Base-by-base conservation (phyloP, 768 basidiomycete genomes). In the Pleurotus giganteus region DNA sequence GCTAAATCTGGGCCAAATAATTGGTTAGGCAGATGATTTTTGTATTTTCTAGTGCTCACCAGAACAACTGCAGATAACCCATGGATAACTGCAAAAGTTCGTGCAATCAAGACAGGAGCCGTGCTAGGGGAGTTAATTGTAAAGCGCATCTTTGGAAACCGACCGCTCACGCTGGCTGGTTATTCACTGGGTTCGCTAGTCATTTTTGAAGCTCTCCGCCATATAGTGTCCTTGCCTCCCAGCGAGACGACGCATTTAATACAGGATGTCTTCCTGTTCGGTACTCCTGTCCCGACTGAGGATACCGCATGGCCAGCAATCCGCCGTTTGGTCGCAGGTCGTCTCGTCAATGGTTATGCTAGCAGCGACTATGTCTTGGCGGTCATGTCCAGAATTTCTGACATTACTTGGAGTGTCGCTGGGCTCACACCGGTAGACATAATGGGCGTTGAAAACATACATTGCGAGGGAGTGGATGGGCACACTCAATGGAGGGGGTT, bases 131-230 rank as follows among this genome's bases (percentile, higher is more conserved):
- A 75, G 28, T 71, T 82, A 19, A 70, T 84, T 15, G 68, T 70
- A 5, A 69, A 79, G 49, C 74, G 76, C 32, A 77, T 76, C 9
- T 78, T 84, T 55, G 82, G 82, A 24, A 77, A 70, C 56, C 74
- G 82, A 9, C 83, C 83, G 11, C 67, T 82, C 47, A 79, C 78
- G 1, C 69, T 85, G 45, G 71, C 72, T n/a, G 83, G 82, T 7
- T 83, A 82, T 61, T 83, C 81, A 9, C 69, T 84, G 31, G 81
- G 82, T 8, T 73, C 79, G 7, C 66, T 81, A 39, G 81, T 83
- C 27, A 80, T 84, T 51, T 79, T 79, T 60, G 79, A 82, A 60
- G 81, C 81, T 3, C 71, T 84, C 17, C 74, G 72, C 54, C 62
- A 76, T 59, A 74, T 85, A 28, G 72, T 78, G 4, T 62, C 69